Percentiles rank a stretch among this genome's conserved stretches.
These are phyloP conservation scores for Aspergillus avenaceus DNA, from an alignment of 495 filamentous ascomycete species.

Conservation along the genomic window DNA sequence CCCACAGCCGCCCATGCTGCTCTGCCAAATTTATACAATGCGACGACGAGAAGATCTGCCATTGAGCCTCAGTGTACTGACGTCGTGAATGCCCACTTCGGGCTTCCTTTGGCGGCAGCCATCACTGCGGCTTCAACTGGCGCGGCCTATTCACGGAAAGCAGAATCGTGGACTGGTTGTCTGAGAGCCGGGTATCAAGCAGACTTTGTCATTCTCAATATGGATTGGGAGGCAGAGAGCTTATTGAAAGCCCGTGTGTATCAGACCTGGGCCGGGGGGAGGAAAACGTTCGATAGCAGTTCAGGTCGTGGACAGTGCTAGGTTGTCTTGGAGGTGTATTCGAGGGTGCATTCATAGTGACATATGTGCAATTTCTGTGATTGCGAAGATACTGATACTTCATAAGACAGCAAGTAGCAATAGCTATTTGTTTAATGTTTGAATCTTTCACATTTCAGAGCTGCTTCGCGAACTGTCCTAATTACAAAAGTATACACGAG, in stretches of 20 bases:
- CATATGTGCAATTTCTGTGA: no score
- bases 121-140: slow-evolving; percentile 49
- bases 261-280: slow-evolving; percentile 55
- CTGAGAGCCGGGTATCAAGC: slow-evolving; percentile 44
- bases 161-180: slow-evolving; percentile 47
- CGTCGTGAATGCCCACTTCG: slow-evolving; percentile 49
- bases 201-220: slow-evolving; percentile 57
- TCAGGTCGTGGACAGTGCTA: neutral
- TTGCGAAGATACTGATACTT: no score
- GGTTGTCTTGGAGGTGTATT: no score
- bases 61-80: slow-evolving; percentile 39
- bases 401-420: no score
- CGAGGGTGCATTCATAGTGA: no score
- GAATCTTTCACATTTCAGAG: no score
- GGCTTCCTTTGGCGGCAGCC: slow-evolving; percentile 44
- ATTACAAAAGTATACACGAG: no score
- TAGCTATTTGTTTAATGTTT: no score
- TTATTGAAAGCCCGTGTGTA: slow-evolving; percentile 44
- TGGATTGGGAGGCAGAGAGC: slow-evolving; percentile 48
- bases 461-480: no score
- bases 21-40: slow-evolving; percentile 51
- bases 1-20: slow-evolving; percentile 53
- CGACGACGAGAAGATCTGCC: slow-evolving; percentile 50
- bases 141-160: slow-evolving; percentile 53
- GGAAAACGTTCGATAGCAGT: slow-evolving; percentile 18